A percentile compares a stretch with the other conserved stretches of the same genome.
These are phyloP conservation scores for Lasiodiplodia sp. DNA, from an alignment of 2,329 filamentous ascomycete genomes.

Conservation along the genomic window DNA sequence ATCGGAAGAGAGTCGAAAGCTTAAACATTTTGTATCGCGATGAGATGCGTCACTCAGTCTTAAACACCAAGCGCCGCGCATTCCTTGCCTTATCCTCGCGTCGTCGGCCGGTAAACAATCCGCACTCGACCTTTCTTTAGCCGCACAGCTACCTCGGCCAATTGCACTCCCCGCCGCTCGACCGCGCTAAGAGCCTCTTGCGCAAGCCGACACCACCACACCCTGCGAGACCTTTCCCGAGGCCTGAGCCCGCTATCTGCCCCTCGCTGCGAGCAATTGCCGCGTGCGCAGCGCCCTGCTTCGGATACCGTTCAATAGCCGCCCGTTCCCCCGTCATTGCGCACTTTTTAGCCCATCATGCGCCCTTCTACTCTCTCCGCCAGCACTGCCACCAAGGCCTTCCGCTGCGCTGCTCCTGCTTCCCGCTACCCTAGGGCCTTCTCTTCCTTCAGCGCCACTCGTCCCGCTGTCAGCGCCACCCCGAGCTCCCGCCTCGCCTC, in stretches of 20 bases:
- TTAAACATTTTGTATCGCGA: constrained; percentile 27
- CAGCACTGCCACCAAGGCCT: constrained; percentile 26
- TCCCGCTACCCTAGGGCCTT: constrained; percentile 21
- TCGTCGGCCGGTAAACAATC: background rate
- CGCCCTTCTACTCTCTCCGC: constrained; percentile 23
- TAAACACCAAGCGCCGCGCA: constrained; percentile 22
- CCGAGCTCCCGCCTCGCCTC: constrained; percentile 24
- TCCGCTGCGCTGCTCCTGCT: constrained; percentile 13
- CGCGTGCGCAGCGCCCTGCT: background rate
- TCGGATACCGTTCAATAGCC: constrained; percentile 8
- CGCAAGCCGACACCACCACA: constrained; percentile 16
- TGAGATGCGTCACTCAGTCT: constrained; percentile 10
- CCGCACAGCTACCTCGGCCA: constrained; percentile 28
- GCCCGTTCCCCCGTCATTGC: constrained; percentile 11
- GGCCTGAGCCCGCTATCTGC: constrained; percentile 14
- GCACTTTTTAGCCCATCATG: constrained; percentile 24
- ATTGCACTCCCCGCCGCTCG: constrained; percentile 19
- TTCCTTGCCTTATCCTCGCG: constrained; percentile 4
- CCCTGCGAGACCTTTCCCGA: constrained; percentile 10
- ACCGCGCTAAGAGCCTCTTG: constrained; percentile 23
- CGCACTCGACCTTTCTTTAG: constrained; percentile 23
- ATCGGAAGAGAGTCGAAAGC: constrained; percentile 16
- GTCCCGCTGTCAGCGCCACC: constrained; percentile 8
- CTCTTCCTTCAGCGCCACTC: constrained; percentile 16
- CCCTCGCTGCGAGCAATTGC: constrained; percentile 11